Percentiles rank a stretch among this genome's conserved stretches.
These are phyloP conservation scores for Talaromyces thailandensis DNA, from an alignment of 495 filamentous ascomycete species.

Conservation along the genomic window DNA sequence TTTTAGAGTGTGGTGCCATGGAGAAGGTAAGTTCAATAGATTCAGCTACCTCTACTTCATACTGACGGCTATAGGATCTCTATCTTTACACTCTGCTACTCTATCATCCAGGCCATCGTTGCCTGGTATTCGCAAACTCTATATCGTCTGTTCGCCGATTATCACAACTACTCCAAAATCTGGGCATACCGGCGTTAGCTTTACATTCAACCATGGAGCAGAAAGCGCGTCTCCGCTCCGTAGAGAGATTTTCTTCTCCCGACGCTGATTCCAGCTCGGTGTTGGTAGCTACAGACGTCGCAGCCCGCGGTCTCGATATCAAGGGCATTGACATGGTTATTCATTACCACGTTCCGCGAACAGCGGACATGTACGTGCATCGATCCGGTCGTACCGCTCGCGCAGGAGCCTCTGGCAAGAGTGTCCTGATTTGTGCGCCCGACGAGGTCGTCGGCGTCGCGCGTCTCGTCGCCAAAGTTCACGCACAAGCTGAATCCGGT, in stretches of 20 bases:
- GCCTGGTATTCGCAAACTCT: conserved; percentile 89
- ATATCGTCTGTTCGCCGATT: conserved; percentile 87
- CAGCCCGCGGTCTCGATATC: conserved; percentile 94
- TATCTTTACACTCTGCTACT: conserved; percentile 86
- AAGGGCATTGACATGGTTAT: conserved; percentile 76
- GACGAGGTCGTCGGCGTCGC: conserved; percentile 82
- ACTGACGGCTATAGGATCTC: conserved; percentile 54
- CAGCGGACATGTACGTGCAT: conserved; percentile 91
- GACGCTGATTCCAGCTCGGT: conserved; percentile 52
- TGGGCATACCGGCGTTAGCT: conserved; percentile 65
- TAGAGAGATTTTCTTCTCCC: conserved; percentile 77
- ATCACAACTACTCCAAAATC: conserved; percentile 72
- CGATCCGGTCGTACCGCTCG: conserved; percentile 92
- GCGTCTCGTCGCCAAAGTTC: conserved; percentile 79
- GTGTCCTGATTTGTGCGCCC: conserved; percentile 80
- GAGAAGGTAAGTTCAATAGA: conserved; percentile 58
- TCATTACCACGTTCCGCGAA: conserved; percentile 90
- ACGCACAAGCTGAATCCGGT: conserved; percentile 38
- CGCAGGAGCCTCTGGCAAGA: conserved; percentile 64
- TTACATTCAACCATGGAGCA: conserved; percentile 93
- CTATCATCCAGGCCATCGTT: conserved; percentile 67
- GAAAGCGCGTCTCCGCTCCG: conserved; percentile 86
- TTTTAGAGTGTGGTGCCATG: conserved; percentile 83
- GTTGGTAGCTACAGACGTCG: conserved; percentile 90
- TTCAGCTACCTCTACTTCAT: not conserved